Percentiles rank a stretch among this genome's conserved stretches.
Conservation (phyloP, 805 yeast genomes). For the Suhomyces sp. region DNA sequence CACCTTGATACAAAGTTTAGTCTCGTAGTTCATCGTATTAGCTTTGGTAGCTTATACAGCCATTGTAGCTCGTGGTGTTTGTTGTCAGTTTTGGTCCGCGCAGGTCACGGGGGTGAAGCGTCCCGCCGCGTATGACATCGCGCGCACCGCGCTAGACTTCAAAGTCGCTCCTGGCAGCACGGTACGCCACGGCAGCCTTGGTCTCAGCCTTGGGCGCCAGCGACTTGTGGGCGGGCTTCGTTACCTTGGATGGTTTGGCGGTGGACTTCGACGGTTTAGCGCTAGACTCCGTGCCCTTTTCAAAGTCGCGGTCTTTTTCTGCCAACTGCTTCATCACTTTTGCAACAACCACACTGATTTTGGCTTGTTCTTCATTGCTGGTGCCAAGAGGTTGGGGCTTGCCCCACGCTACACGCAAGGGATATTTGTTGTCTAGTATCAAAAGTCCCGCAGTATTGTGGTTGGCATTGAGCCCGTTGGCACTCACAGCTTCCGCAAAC, state of each 20-base stretch:
- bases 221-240: neutral
- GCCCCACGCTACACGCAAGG: slow-evolving; percentile 58
- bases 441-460: slow-evolving; percentile 31
- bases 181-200: neutral
- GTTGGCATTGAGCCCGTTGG: slow-evolving; percentile 26
- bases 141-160: neutral
- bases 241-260: neutral
- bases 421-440: slow-evolving; percentile 33
- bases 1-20: slow-evolving; percentile 13
- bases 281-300: neutral
- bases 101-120: too few species aligned
- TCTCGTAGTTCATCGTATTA: slow-evolving; percentile 20
- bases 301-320: slow-evolving; percentile 29
- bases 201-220: neutral
- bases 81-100: too few species aligned
- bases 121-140: too few species aligned
- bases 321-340: slow-evolving; percentile 55
- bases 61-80: too few species aligned
- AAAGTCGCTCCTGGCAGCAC: neutral
- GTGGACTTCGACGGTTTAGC: neutral
- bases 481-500: slow-evolving; percentile 22
- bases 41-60: neutral
- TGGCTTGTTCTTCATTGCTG: slow-evolving; percentile 43
- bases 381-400: slow-evolving; percentile 41
- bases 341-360: slow-evolving; percentile 48